Conservation (phyloP, 2,329 filamentous ascomycete genomes). For the Rugonectria rugulosa region DNA sequence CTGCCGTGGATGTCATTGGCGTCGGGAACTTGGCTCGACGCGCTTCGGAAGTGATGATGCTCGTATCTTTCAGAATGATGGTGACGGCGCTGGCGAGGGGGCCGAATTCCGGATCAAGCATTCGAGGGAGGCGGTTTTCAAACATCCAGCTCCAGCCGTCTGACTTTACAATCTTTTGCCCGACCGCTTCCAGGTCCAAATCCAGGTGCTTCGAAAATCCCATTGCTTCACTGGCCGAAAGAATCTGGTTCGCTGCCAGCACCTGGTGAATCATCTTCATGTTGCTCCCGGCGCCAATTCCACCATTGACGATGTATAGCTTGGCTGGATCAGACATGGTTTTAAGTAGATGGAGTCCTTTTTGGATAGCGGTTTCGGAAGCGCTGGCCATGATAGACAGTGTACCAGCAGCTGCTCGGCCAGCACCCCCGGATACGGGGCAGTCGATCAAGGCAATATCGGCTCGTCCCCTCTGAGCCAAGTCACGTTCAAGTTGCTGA, state of each 20-base stretch:
- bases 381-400: slow-evolving; percentile 78
- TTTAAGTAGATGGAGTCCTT: slow-evolving; percentile 65
- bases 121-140: slow-evolving; percentile 63
- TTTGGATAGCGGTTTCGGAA: slow-evolving; percentile 61
- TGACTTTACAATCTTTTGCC: slow-evolving; percentile 53
- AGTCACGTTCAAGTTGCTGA: background rate
- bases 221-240: slow-evolving; percentile 66
- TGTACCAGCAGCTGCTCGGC: slow-evolving; percentile 64
- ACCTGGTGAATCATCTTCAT: slow-evolving; percentile 75
- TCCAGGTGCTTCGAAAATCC: slow-evolving; percentile 65
- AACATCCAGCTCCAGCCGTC: slow-evolving; percentile 68
- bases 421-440: slow-evolving; percentile 40
- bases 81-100: slow-evolving; percentile 66
- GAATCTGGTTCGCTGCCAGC: slow-evolving; percentile 68
- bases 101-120: slow-evolving; percentile 58
- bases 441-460: slow-evolving; percentile 46
- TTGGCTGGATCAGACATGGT: slow-evolving; percentile 68
- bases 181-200: slow-evolving; percentile 53
- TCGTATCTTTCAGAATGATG: slow-evolving; percentile 66
- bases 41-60: background rate
- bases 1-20: slow-evolving; percentile 67
- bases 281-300: slow-evolving; percentile 69
- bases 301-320: slow-evolving; percentile 67
- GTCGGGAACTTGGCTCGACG: slow-evolving; percentile 65
- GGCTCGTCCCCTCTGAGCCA: background rate